Percentiles rank a stretch among this genome's conserved stretches.
These are phyloP conservation scores for Angophora floribunda DNA, from an alignment of 345 rosid species.

Conservation along the genomic window DNA sequence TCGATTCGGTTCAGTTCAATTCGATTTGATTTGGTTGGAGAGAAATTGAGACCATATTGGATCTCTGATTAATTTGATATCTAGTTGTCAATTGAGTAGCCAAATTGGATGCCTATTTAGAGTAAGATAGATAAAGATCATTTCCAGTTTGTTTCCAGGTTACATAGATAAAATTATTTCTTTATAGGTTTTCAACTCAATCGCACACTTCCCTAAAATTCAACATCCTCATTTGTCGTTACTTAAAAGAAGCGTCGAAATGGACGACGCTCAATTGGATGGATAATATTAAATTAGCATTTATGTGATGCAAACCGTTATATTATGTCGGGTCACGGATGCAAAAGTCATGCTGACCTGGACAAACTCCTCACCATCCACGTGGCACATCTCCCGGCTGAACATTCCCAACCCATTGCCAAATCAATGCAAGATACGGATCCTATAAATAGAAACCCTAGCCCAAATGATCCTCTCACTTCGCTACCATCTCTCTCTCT, in stretches of 20 bases:
- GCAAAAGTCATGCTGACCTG: background rate
- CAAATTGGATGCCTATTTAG: background rate
- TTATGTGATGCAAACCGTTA: too few relatives aligned
- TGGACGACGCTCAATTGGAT: background rate
- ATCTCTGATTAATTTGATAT: background rate
- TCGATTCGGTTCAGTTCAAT: background rate
- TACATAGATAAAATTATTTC: too few relatives aligned
- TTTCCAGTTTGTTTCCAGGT: too few relatives aligned
- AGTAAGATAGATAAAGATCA: background rate
- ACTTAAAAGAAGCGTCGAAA: background rate
- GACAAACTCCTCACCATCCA: too few relatives aligned
- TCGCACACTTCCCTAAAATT: background rate
- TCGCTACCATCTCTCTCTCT: background rate
- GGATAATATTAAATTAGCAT: fast-evolving
- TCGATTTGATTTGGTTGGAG: background rate
- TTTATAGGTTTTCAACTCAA: background rate
- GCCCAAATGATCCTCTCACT: background rate
- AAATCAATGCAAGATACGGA: background rate
- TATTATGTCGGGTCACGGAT: background rate
- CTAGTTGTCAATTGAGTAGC: background rate
- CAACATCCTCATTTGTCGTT: background rate
- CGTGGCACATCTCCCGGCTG: too few relatives aligned
- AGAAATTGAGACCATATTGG: background rate
- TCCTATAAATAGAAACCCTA: background rate
- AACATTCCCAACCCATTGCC: background rate